A percentile compares a stretch with the other conserved stretches of the same genome.
phyloP scores from a whole-genome alignment of 352 stramenopile species.

The Plasmopara halstedii region DNA sequence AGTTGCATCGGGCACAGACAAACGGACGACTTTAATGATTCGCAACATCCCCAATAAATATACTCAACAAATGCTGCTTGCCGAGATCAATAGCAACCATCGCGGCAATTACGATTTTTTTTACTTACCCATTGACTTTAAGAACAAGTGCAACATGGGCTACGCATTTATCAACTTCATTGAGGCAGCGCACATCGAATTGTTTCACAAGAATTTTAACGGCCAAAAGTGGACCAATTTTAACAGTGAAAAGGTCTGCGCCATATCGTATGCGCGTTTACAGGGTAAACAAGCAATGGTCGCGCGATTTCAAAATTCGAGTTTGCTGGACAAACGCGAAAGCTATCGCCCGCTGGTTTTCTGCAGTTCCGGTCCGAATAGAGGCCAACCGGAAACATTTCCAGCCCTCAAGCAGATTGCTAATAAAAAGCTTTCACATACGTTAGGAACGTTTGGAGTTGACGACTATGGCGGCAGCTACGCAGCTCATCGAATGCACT shows the following conservation, averaged over 20 bases:
- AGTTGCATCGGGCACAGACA: conserved; percentile 85
- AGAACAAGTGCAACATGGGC: conserved; percentile 99
- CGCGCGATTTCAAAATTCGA: conserved; percentile 98
- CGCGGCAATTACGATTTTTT: conserved; percentile 97
- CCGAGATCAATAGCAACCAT: conserved; percentile 93
- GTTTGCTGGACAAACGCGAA: conserved; percentile 89
- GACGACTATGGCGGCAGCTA: conserved; percentile 26
- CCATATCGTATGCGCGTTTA: conserved; percentile 98
- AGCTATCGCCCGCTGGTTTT: conserved; percentile 91
- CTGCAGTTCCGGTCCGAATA: conserved; percentile 58
- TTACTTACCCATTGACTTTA: conserved; percentile 99
- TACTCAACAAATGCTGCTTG: conserved; percentile 97
- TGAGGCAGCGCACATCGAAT: conserved; percentile 62
- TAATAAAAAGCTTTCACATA: conserved; percentile 36
- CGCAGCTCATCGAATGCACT: conserved; percentile 21
- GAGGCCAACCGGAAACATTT: conserved; percentile 62
- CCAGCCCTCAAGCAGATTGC: conserved; percentile 45
- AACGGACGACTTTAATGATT: conserved; percentile 98
- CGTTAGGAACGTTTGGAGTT: conserved; percentile 16
- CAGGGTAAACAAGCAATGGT: conserved; percentile 97
- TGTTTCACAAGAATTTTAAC: conserved; percentile 83
- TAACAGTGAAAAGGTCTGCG: conserved; percentile 98
- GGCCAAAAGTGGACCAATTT: conserved; percentile 95
- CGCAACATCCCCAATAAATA: conserved; percentile 99
- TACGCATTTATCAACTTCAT: conserved; percentile 99